Evolutionary conservation across 108 stramenopile genomes (phyloP).

Genomic region (Nitzschia putrida): DNA sequence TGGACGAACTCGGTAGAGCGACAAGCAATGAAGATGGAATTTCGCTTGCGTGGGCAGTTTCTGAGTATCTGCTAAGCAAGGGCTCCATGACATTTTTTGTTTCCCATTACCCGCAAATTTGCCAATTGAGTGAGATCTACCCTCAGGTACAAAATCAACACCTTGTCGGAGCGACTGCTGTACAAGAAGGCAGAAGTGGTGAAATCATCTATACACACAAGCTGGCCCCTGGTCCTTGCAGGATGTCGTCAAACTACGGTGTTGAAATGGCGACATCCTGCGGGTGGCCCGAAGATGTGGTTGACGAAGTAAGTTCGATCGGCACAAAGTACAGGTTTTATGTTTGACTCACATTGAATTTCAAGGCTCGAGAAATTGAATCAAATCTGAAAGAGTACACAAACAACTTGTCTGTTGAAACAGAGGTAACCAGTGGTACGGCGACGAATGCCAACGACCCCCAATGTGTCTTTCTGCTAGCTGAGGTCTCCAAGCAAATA

Average conservation of each 20-base stretch:
- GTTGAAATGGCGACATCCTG: conserved; percentile 83
- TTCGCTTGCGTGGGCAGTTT: conserved; percentile 86
- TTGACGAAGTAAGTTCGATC: conserved; percentile 31
- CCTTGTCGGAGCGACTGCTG: conserved; percentile 51
- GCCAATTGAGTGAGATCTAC: conserved; percentile 68
- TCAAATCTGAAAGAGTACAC: background rate
- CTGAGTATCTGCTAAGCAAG: conserved; percentile 73
- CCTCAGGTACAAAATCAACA: conserved; percentile 80
- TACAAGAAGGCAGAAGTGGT: conserved; percentile 15
- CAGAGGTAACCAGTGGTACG: too few species aligned
- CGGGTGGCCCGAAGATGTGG: conserved; percentile 76
- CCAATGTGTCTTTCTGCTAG: too few species aligned
- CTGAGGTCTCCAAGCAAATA: too few species aligned
- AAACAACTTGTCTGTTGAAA: too few species aligned
- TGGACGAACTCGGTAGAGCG: conserved; percentile 95
- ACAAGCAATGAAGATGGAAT: conserved; percentile 95
- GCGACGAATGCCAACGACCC: too few species aligned
- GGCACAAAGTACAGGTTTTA: too few species aligned
- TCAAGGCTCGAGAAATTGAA: background rate
- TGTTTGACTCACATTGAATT: too few species aligned
- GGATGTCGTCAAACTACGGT: conserved; percentile 71
- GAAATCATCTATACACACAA: conserved; percentile 78
- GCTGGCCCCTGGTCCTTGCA: conserved; percentile 69
- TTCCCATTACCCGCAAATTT: conserved; percentile 84
- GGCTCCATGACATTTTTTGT: conserved; percentile 88